A percentile compares a stretch with the other conserved stretches of the same genome.
phyloP scores from a whole-genome alignment of 2,329 filamentous ascomycete genomes.

The Talaromyces sp. region DNA sequence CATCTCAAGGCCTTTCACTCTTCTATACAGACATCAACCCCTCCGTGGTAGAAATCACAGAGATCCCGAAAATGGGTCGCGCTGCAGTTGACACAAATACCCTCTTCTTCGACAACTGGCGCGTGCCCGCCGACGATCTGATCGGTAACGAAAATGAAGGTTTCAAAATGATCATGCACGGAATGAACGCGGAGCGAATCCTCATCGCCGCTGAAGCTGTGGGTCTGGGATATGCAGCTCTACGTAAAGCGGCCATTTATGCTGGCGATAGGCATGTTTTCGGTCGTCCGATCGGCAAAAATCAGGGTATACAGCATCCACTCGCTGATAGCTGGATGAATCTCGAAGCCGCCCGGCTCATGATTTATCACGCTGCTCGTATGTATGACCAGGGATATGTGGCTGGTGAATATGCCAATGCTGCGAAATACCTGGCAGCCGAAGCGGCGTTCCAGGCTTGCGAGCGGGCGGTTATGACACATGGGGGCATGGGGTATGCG shows the following conservation, averaged over 20 bases:
- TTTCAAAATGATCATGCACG: constrained; percentile 49
- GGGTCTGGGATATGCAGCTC: constrained; percentile 49
- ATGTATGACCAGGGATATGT: constrained; percentile 57
- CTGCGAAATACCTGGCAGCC: constrained; percentile 61
- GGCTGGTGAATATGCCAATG: constrained; percentile 59
- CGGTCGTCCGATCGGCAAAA: constrained; percentile 57
- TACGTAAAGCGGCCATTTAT: constrained; percentile 49
- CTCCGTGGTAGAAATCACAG: constrained; percentile 41
- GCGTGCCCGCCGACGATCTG: constrained; percentile 41
- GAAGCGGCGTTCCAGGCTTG: constrained; percentile 61
- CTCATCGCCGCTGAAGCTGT: constrained; percentile 45
- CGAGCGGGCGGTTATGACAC: constrained; percentile 57
- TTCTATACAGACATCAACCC: constrained; percentile 51
- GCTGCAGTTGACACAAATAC: constrained; percentile 50
- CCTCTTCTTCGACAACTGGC: constrained; percentile 50
- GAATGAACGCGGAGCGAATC: constrained; percentile 44
- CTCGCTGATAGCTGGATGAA: constrained; percentile 60
- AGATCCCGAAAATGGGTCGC: constrained; percentile 52
- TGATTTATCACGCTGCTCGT: constrained; percentile 60
- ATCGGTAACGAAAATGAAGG: constrained; percentile 49
- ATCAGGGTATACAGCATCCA: constrained; percentile 60
- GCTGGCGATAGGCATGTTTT: constrained; percentile 55
- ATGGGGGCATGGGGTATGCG: constrained; percentile 64
- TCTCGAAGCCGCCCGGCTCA: constrained; percentile 60
- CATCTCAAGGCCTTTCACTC: constrained; percentile 47